Conservation (phyloP, 345 rosid genomes). For the Dimocarpus longan region DNA sequence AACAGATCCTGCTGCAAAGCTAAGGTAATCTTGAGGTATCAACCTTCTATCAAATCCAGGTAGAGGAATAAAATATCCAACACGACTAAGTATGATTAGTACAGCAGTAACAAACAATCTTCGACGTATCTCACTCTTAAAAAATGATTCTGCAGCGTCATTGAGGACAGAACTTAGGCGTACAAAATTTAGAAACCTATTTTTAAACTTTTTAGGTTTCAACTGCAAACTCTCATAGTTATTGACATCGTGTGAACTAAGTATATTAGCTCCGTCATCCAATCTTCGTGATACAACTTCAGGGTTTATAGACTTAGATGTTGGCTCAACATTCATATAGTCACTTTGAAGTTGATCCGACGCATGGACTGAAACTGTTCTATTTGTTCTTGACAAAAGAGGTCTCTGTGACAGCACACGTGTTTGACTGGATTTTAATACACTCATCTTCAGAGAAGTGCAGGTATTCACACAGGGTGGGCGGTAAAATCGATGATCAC, state of each 20-base stretch:
- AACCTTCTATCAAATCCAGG: slow-evolving; percentile 89
- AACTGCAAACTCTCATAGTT: slow-evolving; percentile 25
- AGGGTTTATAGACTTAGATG: slow-evolving; percentile 33
- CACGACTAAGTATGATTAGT: slow-evolving; percentile 71
- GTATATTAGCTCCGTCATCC: slow-evolving; percentile 30
- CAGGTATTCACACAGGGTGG: slow-evolving; percentile 24
- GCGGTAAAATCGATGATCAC: slow-evolving; percentile 20
- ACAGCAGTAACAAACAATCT: slow-evolving; percentile 80
- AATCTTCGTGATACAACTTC: slow-evolving; percentile 41
- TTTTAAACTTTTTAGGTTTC: slow-evolving; percentile 58
- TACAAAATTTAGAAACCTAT: slow-evolving; percentile 76
- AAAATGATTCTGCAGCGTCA: slow-evolving; percentile 75
- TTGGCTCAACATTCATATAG: slow-evolving; percentile 35
- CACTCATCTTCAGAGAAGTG: slow-evolving; percentile 30
- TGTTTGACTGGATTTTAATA: slow-evolving; percentile 29
- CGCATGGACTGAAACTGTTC: slow-evolving; percentile 34
- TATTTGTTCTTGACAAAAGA: slow-evolving; percentile 23
- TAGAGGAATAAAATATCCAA: slow-evolving; percentile 87
- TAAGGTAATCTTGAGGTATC: slow-evolving; percentile 88
- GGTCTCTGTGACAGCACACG: slow-evolving; percentile 30
- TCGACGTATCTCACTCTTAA: slow-evolving; percentile 89
- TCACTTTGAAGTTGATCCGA: slow-evolving; percentile 53
- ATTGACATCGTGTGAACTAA: slow-evolving; percentile 24
- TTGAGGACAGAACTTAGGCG: slow-evolving; percentile 71
- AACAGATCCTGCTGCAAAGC: slow-evolving; percentile 84